These are phyloP conservation scores for Lachnellula cervina DNA, from an alignment of 2,329 filamentous ascomycete genomes.

Conservation along the genomic window DNA sequence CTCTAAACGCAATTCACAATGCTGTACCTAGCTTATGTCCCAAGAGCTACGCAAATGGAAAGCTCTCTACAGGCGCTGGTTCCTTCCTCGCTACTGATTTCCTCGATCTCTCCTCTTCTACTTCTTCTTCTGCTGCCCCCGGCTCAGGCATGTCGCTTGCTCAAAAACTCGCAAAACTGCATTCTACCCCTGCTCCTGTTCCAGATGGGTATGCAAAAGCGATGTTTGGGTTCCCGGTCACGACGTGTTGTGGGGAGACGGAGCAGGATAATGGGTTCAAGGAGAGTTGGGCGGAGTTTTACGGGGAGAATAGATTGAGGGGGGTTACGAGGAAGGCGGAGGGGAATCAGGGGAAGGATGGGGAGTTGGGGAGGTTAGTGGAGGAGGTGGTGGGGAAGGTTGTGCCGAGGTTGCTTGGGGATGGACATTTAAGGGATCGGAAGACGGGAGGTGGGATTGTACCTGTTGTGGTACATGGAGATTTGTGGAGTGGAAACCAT, in stretches of 20 bases:
- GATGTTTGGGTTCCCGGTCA: constrained; percentile 76
- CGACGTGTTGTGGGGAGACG: constrained; percentile 84
- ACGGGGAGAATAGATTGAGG: constrained; percentile 68
- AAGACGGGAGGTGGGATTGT: constrained; percentile 46
- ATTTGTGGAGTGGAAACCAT: constrained; percentile 90
- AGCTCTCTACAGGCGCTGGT: constrained; percentile 37
- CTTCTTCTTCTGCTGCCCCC: constrained; percentile 24
- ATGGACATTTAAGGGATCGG: constrained; percentile 54
- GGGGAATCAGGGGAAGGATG: constrained; percentile 58
- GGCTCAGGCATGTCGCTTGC: constrained; percentile 57
- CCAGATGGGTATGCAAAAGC: constrained; percentile 54
- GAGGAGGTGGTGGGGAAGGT: constrained; percentile 59
- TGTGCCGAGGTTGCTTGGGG: constrained; percentile 71
- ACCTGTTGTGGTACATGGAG: constrained; percentile 85
- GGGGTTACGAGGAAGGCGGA: constrained; percentile 56
- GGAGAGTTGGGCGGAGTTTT: constrained; percentile 79
- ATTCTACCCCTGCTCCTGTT: constrained; percentile 67
- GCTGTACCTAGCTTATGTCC: constrained; percentile 73
- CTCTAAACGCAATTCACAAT: constrained; percentile 73
- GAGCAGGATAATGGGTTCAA: constrained; percentile 73
- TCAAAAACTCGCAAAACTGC: constrained; percentile 70
- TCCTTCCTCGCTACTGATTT: constrained; percentile 72
- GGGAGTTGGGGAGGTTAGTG: constrained; percentile 57
- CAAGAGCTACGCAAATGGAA: constrained; percentile 66
- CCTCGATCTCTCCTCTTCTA: constrained; percentile 53